Base-by-base conservation (phyloP, 257 asterid genomes). In the Rubia yunnanensis region DNA sequence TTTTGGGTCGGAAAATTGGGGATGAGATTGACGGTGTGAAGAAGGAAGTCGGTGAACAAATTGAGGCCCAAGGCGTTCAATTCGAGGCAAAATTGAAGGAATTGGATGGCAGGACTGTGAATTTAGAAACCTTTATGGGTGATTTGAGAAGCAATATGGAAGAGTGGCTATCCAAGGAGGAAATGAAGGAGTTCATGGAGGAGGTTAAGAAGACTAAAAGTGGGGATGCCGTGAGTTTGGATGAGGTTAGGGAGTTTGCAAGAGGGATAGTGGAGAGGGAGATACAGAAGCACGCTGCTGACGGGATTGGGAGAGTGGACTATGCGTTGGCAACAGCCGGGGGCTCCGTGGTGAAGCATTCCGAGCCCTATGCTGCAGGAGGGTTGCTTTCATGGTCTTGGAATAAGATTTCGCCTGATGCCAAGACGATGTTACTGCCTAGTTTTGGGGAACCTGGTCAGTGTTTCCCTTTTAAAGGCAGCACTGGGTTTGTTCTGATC, bases 401-500 rank as follows among this genome's bases (percentile, higher is more conserved):
- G 6, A 74, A 58, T 31, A 68, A 30, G 68, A 81, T 75, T 52
- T 70, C 79, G 44, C 35, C 28, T 5, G 83, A 80, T 65, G 84
- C 95, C 8, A 79, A 73, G 63, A 89, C 77, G 88, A 88, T 94
- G 86, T 67, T 94, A 55, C 80, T 67, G 66, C 97, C 99, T 5
- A 94, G 97, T 78, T 90, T 94, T 77, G 99, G 99, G 65, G 97
- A 90, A 83, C 99, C 99, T 44, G 97, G 97, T 17, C 88, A 86
- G 23, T 94, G 99, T 74, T 89, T 90, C 75, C 82, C 96, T 9
- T 82, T 94, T 15, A 88, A 84, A 30, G 94, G 96, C 48, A 73
- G 76, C 36, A 67, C 63, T 63, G 97, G 97, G 5, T 88, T 84
- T 81, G 88, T 90, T 30, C 88, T 73, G 75, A 81, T 94, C 59